phyloP scores from a whole-genome alignment of 306 rosid species.

The Lathyrus tuberosus region DNA sequence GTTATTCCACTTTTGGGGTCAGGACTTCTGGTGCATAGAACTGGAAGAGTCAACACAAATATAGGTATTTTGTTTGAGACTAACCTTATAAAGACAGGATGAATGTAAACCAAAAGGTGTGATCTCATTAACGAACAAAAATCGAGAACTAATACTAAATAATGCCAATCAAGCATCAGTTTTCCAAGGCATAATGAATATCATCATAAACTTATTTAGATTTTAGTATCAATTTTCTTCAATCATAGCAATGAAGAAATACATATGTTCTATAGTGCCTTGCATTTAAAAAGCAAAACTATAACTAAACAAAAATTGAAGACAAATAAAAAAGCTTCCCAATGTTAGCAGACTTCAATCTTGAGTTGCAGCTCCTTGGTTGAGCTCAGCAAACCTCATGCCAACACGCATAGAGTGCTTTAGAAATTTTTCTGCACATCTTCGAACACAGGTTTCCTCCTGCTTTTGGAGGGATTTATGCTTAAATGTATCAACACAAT shows the following conservation, averaged over 20 bases:
- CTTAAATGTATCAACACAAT: constrained; percentile 88
- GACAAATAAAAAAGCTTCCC: constrained; percentile 14
- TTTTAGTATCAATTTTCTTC: not conserved
- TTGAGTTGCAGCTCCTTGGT: constrained; percentile 95
- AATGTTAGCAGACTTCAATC: constrained; percentile 50
- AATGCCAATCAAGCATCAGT: not conserved
- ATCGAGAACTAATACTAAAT: not conserved
- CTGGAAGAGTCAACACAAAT: too few relatives aligned
- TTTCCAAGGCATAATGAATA: not conserved
- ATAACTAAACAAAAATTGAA: constrained; percentile 1
- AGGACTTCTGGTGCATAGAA: too few relatives aligned
- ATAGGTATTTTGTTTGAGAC: too few relatives aligned
- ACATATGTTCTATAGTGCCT: not conserved
- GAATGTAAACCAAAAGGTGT: not conserved
- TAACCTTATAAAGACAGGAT: not conserved
- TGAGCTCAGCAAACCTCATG: constrained; percentile 94
- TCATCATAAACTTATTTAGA: constrained; percentile 34
- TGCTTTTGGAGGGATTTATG: constrained; percentile 92
- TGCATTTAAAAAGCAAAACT: constrained; percentile 22
- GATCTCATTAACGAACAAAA: not conserved
- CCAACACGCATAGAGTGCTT: constrained; percentile 96
- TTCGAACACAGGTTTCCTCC: constrained; percentile 81
- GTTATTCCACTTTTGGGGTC: too few relatives aligned
- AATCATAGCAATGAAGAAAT: constrained; percentile 13
- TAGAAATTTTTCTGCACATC: constrained; percentile 92